phyloP scores from a whole-genome alignment of 2,329 filamentous ascomycete genomes.

The Xylariaceae sp. region DNA sequence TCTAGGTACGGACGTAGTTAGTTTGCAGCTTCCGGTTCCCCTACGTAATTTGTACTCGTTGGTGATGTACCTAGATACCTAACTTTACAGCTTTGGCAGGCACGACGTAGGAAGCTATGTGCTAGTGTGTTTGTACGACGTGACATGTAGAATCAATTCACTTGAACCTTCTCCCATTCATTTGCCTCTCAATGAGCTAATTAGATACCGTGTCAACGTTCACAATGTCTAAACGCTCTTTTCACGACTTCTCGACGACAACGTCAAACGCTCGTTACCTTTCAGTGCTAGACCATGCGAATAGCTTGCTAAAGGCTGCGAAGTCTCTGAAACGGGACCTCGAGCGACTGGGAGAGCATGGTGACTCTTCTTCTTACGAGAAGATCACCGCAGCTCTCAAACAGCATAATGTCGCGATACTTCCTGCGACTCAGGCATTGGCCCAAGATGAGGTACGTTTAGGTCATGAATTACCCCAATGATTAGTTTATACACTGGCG shows the following conservation, averaged over 20 bases:
- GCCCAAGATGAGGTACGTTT: constrained; percentile 21
- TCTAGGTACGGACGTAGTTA: too few relatives aligned
- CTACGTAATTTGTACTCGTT: too few relatives aligned
- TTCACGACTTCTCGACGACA: constrained; percentile 24
- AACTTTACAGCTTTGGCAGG: too few relatives aligned
- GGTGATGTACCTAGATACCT: too few relatives aligned
- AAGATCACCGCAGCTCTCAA: constrained; percentile 19
- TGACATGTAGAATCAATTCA: not conserved
- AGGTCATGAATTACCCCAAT: not conserved
- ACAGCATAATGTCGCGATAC: constrained; percentile 25
- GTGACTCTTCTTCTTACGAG: constrained; percentile 8
- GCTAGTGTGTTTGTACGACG: too few relatives aligned
- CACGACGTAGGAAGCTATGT: too few relatives aligned
- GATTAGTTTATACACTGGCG: not conserved
- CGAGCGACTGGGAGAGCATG: constrained; percentile 22
- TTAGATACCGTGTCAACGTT: not conserved
- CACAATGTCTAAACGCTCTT: constrained; percentile 37
- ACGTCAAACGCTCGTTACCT: constrained; percentile 5
- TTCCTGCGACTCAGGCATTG: constrained; percentile 19
- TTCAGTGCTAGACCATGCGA: constrained; percentile 31
- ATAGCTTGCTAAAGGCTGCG: constrained; percentile 37
- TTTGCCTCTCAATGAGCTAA: not conserved
- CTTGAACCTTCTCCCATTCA: not conserved
- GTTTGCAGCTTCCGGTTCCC: too few relatives aligned
- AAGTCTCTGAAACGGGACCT: constrained; percentile 33